Evolutionary conservation across 176 grass and related monocot species (phyloP), one percentile per base, ranked within the genome.

Genomic region (Neostapfia colusana): DNA sequence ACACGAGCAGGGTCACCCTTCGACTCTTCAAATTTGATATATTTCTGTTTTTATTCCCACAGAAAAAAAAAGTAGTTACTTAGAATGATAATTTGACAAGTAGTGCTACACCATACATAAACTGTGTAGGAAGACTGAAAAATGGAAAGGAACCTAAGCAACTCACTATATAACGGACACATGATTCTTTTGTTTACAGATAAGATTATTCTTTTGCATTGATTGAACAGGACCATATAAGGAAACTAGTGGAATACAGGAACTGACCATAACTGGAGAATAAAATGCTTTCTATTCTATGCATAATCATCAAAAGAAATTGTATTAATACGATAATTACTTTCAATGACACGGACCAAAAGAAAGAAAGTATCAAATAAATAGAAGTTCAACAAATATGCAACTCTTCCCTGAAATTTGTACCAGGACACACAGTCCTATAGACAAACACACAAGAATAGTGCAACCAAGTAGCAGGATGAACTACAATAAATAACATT

Each of bases 11-110:
- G 95, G 14, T 95, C 85, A 46, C 91, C 87, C 18, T 54, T 90
- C 65, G 87, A 87, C 42, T 95, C 91, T 78, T 95, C 95, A 81
- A 92, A 99, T 84, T 99, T 95, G 63, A 90, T 81, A 62, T 99
- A 99, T 50, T 90, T 92, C 95, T 99, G 87, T 79, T 88, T 82
- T 83, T 50, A 79, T 49, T 46, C 23, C 62, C 27, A 80, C 75
- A 60, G 71, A 67, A 83, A 70, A 25, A 3, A 1, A 44, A 10
- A 76, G 5, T 83, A 14, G 15, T 76, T 23, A 79, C 69, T 38
- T 63, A 63, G 38, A 74, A 57, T 18, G 23, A 74, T 46, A 49
- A 69, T 48, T 55, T 31, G 6, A 15, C 10, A 63, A 53, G 40
- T 27, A 70, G 24, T 3, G 1, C 35, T 26, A 34, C 24, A 51